Base-by-base conservation (phyloP, 371 early-diverging fungal species). In the Polyrhizophydium stewartii region DNA sequence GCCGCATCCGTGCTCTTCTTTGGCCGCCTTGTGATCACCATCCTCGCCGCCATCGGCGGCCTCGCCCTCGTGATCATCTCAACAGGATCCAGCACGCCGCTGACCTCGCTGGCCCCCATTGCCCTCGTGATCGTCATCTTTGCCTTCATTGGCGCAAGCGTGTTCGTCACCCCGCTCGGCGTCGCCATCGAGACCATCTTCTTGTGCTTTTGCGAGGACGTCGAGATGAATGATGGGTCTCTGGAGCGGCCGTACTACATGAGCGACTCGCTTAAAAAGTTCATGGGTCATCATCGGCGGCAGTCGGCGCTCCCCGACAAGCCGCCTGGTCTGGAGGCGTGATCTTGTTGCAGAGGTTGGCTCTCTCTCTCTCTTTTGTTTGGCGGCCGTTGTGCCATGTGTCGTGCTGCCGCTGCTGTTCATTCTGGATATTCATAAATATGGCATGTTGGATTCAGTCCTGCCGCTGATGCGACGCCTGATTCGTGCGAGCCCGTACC, bases 151-250 rank as follows among this genome's bases (percentile, higher is more conserved):
- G 66, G 80, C 7, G 61, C 75, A 21, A 51, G 66, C 24, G 51
- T 58, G 9, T 71, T 82, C 47, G 47, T 76, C 30, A 43, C 66
- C 13, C 63, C 75, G 17, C 76, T 71, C 40, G 24, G 55, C 22
- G 66, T 76, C 64, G 78, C 72, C 32, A 73, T 78, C 55, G 69
- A 76, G 51, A 80, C 82, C 27, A 63, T 82, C n/a, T 80, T 82
- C 59, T 32, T 80, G 67, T 77, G 70, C 27, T 76, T 78, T 51
- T 65, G 72, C 33, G 76, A 74, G 40, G 82, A 82, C 57, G 55
- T 52, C 22, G 82, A 82, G 58, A 60, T 69, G 41, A 70, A 82
- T 52, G 76, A 81, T 56, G 82, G 82, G 13, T 62, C 64, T 17
- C 55, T 65, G 1, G 66, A 62, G 32, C 53, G 61, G 25, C 79